Evolutionary conservation across 202 grass and related monocot genomes (phyloP), one percentile per base, ranked within the genome.

Genomic region (Musa balbisiana): DNA sequence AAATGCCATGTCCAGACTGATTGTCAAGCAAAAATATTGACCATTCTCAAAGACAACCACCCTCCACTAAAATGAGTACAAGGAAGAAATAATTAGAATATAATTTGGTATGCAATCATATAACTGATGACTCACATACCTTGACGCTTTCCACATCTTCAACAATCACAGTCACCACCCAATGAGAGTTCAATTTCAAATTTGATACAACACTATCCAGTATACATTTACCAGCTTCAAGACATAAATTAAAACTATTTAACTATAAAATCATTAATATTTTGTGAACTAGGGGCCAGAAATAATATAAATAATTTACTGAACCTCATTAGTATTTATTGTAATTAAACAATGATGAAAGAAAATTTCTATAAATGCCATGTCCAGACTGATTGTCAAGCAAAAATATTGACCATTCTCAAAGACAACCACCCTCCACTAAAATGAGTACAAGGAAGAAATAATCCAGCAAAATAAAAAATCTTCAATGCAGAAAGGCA

Each of bases 381-480:
- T 26, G 5, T 65, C 21, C 26, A 11, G 26, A 65, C 10, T 65
- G 21, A 26, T 65, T 26, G 11, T 3, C 3, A 60, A n/a, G 16
- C 56, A 60, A 3, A n/a, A 60, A 9, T 19, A 60, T 20, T 16
- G 19, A 13, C 23, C 10, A 26, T 65, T 25, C 63, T 65, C 11
- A 65, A 65, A 21, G 21, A 64, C 19, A 10, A 64, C 10, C 62
- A 25, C 3, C 14, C 2, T 13, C 21, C 11, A 27, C 22, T 26
- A 65, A 65, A 23, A 65, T 51, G 67, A 51, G 67, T 43, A 43
- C 33, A 49, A 11, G n/a, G 70, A 77, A 72, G 33, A 10, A 85
- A 79, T 52, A 43, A 49, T 52, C 29, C 49, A 23, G 25, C 22
- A 73, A 64, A 51, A n/a, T 72, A 71, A 21, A 51, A 71, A 71